phyloP scores from a whole-genome alignment of 176 grass and related monocot species.

The Oryza punctata region DNA sequence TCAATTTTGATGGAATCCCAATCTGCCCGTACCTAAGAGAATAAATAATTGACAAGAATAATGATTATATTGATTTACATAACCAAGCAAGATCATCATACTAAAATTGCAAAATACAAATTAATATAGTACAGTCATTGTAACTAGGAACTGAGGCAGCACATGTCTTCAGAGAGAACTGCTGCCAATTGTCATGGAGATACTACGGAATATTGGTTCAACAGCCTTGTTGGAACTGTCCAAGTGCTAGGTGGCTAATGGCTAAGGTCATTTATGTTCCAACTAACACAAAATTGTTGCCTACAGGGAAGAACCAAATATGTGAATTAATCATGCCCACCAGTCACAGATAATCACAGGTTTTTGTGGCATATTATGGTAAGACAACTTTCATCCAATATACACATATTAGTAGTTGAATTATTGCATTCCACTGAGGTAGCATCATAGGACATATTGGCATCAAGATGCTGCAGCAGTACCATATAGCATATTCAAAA shows the following conservation, averaged over 20 bases:
- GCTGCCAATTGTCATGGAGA: neutral
- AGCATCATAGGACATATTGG: neutral
- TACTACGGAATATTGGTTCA: neutral
- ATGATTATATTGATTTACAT: neutral
- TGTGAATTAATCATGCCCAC: no score
- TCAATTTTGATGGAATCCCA: constrained; percentile 81
- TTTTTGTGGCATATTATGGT: neutral
- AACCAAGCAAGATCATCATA: neutral
- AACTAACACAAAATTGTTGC: neutral
- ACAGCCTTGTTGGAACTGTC: neutral
- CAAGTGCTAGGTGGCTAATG: neutral
- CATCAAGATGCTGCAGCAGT: neutral
- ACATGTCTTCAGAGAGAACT: neutral
- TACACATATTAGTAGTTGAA: neutral
- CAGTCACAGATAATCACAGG: neutral
- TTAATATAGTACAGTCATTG: neutral
- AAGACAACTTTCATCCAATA: neutral
- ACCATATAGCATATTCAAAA: neutral
- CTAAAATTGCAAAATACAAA: neutral
- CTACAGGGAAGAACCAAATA: neutral
- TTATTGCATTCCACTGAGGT: neutral
- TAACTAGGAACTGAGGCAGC: neutral
- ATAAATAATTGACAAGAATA: constrained; percentile 1
- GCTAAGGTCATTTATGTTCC: neutral
- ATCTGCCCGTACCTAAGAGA: constrained; percentile 59